Percentiles rank a stretch among this genome's conserved stretches.
These are phyloP conservation scores for Grammothele lineata DNA, from an alignment of 768 basidiomycete genomes.

Conservation along the genomic window DNA sequence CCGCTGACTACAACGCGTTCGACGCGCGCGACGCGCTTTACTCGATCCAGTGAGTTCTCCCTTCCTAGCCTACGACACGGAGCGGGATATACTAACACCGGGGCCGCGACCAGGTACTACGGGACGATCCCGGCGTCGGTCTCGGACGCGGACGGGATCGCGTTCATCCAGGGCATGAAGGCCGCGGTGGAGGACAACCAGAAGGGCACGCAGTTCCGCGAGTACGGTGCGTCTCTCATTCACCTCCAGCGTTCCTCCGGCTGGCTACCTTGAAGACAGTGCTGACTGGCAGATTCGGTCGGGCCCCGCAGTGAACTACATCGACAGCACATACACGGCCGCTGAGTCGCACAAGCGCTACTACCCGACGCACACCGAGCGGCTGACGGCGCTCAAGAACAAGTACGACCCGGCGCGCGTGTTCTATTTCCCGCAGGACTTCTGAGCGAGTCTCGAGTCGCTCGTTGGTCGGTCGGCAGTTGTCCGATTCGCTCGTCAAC, in stretches of 20 bases:
- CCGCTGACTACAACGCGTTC: constrained; percentile 1
- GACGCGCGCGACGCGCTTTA: constrained; percentile 3
- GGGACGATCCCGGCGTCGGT: constrained; percentile 1
- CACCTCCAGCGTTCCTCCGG: no score
- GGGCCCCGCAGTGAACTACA: no score
- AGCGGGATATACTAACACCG: no score
- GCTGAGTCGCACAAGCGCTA: neutral
- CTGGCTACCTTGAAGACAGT: no score
- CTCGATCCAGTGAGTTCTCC: constrained; percentile 1
- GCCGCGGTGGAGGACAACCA: neutral
- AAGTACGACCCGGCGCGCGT: neutral
- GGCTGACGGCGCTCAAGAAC: constrained; percentile 2
- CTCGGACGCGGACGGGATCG: neutral
- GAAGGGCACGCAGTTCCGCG: neutral
- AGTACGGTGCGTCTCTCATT: no score
- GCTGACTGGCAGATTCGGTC: no score
- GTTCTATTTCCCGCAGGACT: constrained; percentile 1
- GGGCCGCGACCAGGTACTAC: neutral
- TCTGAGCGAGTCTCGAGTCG: no score
- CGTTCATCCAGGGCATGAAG: constrained; percentile 3
- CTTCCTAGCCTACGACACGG: no score
- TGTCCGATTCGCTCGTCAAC: no score
- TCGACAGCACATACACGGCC: constrained; percentile 5
- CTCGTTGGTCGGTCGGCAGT: no score
- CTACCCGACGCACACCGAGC: neutral